Base-by-base conservation (phyloP, 2,329 filamentous ascomycete genomes). In the Aaosphaeria pasadenensis region DNA sequence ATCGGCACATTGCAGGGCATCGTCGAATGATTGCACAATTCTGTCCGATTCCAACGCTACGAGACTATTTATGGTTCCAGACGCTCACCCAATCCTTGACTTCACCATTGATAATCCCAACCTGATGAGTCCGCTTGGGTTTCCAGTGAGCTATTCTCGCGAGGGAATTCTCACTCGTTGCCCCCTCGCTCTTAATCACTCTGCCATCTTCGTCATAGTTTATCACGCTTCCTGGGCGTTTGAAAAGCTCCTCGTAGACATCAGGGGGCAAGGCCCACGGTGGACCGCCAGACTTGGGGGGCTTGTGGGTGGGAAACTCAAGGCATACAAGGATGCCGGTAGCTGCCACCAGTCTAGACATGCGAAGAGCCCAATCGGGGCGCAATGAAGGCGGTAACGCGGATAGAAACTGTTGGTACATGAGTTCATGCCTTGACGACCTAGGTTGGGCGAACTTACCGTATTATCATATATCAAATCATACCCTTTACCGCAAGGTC, bases 221-320 rank as follows among this genome's bases (percentile, higher is more conserved):
- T 11, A 91, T 72, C 7, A 84, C 78, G 54, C 85, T 77, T 1
- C 89, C 89, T 0, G 89, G 89, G 42, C 80, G 77, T 46, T 78
- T 78, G 39, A 95, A 77, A 57, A 92, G 84, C 52, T 83, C 84
- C 59, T 84, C 73, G 67, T 95, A 94, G 30, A 88, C 80, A 51
- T 83, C 79, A 1, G 87, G 79, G 9, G 82, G 80, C 38, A 89
- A 71, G 6, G 84, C 83, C 77, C 82, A 91, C 1, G 90, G 89
- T 9, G 90, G 89, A 0, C 90, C 89, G 7, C 77, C 77, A 7
- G 79, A 76, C 7, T 75, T 75, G 7, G 85, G 78, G 39, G 82
- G 77, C 66, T 91, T 94, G 52, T 82, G 79, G 1, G 86, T 83
- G 7, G 90, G 90, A 66, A 87, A 95, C 66, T 95, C 89, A 52